phyloP scores from a whole-genome alignment of 1,139 yeast species.

The Saccharomyces pastorianus region DNA sequence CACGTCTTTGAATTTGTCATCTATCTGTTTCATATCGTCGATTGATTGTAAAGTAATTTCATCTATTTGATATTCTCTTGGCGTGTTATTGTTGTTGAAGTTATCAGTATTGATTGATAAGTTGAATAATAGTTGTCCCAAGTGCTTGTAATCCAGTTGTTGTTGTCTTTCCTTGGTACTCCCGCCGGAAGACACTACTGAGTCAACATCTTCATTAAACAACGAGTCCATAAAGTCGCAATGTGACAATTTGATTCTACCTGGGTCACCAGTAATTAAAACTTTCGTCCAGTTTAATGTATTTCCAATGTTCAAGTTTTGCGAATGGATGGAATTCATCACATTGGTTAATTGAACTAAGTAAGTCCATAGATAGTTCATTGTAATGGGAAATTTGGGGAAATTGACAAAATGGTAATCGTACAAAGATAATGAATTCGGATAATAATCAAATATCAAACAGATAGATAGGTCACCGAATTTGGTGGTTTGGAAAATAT shows the following conservation, averaged over 20 bases:
- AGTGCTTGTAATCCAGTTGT: constrained; percentile 43
- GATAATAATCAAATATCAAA: constrained; percentile 61
- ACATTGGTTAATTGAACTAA: constrained; percentile 68
- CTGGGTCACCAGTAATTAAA: constrained; percentile 58
- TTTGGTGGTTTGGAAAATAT: constrained; percentile 81
- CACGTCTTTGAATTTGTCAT: constrained; percentile 32
- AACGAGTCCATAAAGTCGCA: constrained; percentile 51
- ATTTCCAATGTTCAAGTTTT: constrained; percentile 54
- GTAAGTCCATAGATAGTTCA: constrained; percentile 65
- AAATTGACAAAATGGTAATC: constrained; percentile 44
- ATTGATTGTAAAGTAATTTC: constrained; percentile 7
- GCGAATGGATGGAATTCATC: constrained; percentile 51
- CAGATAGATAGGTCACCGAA: constrained; percentile 70
- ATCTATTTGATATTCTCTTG: constrained; percentile 8
- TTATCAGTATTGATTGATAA: constrained; percentile 43
- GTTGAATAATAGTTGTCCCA: constrained; percentile 55
- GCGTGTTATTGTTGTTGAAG: constrained; percentile 9
- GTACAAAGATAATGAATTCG: constrained; percentile 50
- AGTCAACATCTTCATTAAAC: constrained; percentile 24
- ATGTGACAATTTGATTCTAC: constrained; percentile 62
- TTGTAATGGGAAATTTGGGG: constrained; percentile 44
- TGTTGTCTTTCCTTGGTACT: constrained; percentile 34
- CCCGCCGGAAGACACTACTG: not conserved
- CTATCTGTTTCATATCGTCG: constrained; percentile 28
- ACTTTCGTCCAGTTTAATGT: constrained; percentile 58